phyloP scores from a whole-genome alignment of 1,139 yeast genomes.

The Debaryomyces singareniensis region DNA sequence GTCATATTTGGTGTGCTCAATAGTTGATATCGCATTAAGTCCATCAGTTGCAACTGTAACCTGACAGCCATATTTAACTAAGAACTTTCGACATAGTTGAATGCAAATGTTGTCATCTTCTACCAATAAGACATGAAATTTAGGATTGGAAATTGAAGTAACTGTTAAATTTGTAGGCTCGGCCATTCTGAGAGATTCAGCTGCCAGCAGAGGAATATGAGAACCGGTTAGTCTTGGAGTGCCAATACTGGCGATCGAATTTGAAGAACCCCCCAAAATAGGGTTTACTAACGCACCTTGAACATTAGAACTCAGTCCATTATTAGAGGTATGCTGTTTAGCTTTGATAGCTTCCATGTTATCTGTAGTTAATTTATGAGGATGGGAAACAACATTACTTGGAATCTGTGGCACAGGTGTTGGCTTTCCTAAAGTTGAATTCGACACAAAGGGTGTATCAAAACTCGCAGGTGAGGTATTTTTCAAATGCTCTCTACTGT shows the following conservation, averaged over 20 bases:
- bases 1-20: constrained; percentile 72
- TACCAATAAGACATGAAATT: constrained; percentile 69
- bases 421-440: not conserved
- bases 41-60: constrained; percentile 94
- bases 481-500: constrained; percentile 3
- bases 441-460: not conserved
- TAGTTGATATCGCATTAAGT: constrained; percentile 73
- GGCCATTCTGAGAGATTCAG: constrained; percentile 2
- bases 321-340: constrained; percentile 5
- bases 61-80: constrained; percentile 83
- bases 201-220: constrained; percentile 1
- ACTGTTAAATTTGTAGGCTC: constrained; percentile 14
- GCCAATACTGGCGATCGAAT: not conserved
- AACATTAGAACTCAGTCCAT: constrained; percentile 1
- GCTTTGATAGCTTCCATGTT: constrained; percentile 4
- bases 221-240: constrained; percentile 3
- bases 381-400: constrained; percentile 1
- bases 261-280: constrained; percentile 6
- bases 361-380: constrained; percentile 2
- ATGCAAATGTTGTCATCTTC: constrained; percentile 87
- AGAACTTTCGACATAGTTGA: constrained; percentile 68
- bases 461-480: not conserved
- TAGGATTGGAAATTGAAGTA: constrained; percentile 32
- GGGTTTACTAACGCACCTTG: constrained; percentile 3
- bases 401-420: constrained; percentile 3